Base-by-base conservation (phyloP, 768 basidiomycete species). In the Hericium rajendrae region DNA sequence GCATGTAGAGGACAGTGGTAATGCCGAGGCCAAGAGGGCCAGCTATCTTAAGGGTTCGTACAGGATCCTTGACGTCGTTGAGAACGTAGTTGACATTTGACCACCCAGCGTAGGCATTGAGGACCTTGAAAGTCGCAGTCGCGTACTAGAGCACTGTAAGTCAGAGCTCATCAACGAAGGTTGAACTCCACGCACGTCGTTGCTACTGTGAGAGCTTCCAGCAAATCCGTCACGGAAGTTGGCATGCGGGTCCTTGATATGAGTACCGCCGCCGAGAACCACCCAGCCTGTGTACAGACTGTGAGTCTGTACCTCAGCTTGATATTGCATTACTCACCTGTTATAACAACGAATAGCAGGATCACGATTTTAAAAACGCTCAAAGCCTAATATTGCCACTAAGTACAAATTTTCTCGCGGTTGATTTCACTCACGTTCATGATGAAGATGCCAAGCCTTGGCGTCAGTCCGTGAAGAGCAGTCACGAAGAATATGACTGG, bases 21-120 rank as follows among this genome's bases (percentile, higher is more conserved):
- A 83, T 78, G 4, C 76, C 73, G 11, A 83, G 67, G 0, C 81
- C 82, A 18, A 83, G 76, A 0, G 81, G 82, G 2, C 78, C 82
- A 0, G 82, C 81, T 38, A 83, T 81, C 66, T 80, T 81, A 54
- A 85, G 75, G 8, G 83, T 85, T 48, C 79, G 75, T 2, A 82
- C 73, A 0, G 82, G 82, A 61, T 83, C 70, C 59, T 76, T 78
- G 54, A 84, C 80, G 10, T 83, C 80, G 67, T 82, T 83, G 57
- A 84, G 67, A 6, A 83, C 82, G 54, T 80, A 80, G 62, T 82
- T 82, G 24, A 78, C 76, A 48, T 76, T 78, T 2, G 77, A 78
- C 81, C 82, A 82, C 5, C 81, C 81, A 1, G 65, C 48, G 56
- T 76, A 79, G 1, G 75, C 65, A 55, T 73, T 71, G 22, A 83